phyloP scores from a whole-genome alignment of 352 stramenopile genomes.

The Phytophthora chlamydospora region DNA sequence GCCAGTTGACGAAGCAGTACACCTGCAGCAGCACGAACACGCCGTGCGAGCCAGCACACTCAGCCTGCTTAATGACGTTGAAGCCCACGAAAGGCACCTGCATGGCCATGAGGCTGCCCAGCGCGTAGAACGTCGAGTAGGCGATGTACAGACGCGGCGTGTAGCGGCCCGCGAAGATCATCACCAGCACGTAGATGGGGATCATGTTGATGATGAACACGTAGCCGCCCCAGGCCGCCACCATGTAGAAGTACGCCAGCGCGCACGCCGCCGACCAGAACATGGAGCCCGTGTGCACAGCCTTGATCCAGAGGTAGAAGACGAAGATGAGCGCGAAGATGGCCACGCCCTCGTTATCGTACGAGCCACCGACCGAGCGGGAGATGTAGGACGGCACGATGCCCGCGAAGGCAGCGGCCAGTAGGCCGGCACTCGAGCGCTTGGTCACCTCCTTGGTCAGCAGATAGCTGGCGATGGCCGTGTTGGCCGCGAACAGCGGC shows the following conservation, averaged over 20 bases:
- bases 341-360: conserved; percentile 98
- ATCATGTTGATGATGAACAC: conserved; percentile 99
- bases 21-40: conserved; percentile 96
- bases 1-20: conserved; percentile 77
- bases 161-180: conserved; percentile 94
- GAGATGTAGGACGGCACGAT: conserved; percentile 98
- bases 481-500: conserved; percentile 91
- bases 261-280: conserved; percentile 79
- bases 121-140: conserved; percentile 97
- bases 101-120: conserved; percentile 96
- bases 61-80: conserved; percentile 93
- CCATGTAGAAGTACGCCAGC: conserved; percentile 98
- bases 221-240: conserved; percentile 96
- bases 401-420: conserved; percentile 94
- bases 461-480: conserved; percentile 89
- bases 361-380: conserved; percentile 96
- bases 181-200: conserved; percentile 94
- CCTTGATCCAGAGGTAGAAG: conserved; percentile 97
- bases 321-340: conserved; percentile 98
- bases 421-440: conserved; percentile 86
- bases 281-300: conserved; percentile 92
- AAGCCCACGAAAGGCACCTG: conserved; percentile 98
- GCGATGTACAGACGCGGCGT: conserved; percentile 95
- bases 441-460: conserved; percentile 92
- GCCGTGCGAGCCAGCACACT: conserved; percentile 82